Evolutionary conservation across 1,284 basidiomycete species (phyloP), one percentile per base, ranked within the genome.

Genomic region (Sparassis latifolia): DNA sequence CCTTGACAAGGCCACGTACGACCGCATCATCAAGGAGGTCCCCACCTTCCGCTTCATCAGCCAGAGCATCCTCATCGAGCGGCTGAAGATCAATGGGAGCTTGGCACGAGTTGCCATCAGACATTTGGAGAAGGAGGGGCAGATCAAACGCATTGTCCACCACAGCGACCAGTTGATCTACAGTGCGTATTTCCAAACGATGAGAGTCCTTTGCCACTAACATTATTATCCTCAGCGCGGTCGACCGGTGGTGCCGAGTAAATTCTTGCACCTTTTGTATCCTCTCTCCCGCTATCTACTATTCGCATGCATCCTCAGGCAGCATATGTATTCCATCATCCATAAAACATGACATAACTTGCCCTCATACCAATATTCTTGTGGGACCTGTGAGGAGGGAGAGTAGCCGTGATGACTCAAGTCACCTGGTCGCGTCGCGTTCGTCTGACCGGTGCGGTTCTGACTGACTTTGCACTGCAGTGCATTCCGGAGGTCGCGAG

Each of bases 1-100:
- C 63, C 86, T 97, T 67, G 93, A 97, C 81, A 93, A 96, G 79
- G 59, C 80, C 50, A 86, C 80, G 57, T 97, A 80, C 81, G 95
- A 97, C 80, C 91, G 92, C 69, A 94, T 97, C 79, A 73, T 97
- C 66, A 99, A 99, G 85, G 97, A 99, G 75, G 94, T 96, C 73
- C 97, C 97, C 45, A 96, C 95, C 69, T 99, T 96, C 92, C 92
- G 93, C 70, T 92, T 99, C 82, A 95, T 99, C 84, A 91, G 89
- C 69, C 92, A 96, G 77, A 88, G 85, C 63, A 94, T 95, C 73
- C 86, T 99, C 73, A 97, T 99, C 67, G 97, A 99, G 78, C 87
- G 97, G 63, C 78, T 95, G 69, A 94, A 95, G 76, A 80, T 99
- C 75, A 96, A 95, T 74, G 97, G 96, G 56, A 91, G 87, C 64